Base-by-base conservation (phyloP, 2,329 filamentous ascomycete species). In the Fusarium transvaalense region DNA sequence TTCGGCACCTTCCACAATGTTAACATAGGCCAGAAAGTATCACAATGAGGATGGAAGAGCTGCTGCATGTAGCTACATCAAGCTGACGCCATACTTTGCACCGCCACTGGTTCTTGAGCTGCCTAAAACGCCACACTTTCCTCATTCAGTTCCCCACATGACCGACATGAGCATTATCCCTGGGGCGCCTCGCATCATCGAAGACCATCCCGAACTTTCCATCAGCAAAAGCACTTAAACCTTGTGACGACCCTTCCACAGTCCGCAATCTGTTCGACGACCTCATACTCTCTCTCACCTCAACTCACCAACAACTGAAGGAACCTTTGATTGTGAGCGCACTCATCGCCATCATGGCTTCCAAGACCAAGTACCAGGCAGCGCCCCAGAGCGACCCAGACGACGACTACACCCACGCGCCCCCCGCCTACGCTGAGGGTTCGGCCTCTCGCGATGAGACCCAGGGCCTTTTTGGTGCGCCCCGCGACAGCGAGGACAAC, bases 311-410 rank as follows among this genome's bases (percentile, higher is more conserved):
- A 14, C 19, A 13, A 27, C 27, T 17, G 13, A 23, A 25, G 32
- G 23, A 56, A 25, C 14, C 8, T 46, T 7, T 34, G 10, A 13
- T 35, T 38, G 47, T 19, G 21, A 31, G 14, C 48, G 47, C 37
- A 45, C 34, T 15, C 5, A 17, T 48, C 46, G 38, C 29, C 43
- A 42, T 41, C 58, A 95, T 95, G 92, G 86, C 91, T 48, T 85
- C 89, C 64, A 93, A 88, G 73, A 85, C 93, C 52, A 96, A 95
- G 81, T 98, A 97, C 80, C 86, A 91, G 71, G 87, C 89, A 52
- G 93, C 93, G 74, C 89, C 94, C 23, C 91, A 93, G 83, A 91
- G 92, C 78, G 95, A 97, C 82, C 95, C 94, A 45, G 87, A 97
- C 71, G 87, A 97, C 71, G 90, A 92, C 71, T 95, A 91, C 82